phyloP scores from a whole-genome alignment of 2,329 filamentous ascomycete species.

The Neofusicoccum sp. region DNA sequence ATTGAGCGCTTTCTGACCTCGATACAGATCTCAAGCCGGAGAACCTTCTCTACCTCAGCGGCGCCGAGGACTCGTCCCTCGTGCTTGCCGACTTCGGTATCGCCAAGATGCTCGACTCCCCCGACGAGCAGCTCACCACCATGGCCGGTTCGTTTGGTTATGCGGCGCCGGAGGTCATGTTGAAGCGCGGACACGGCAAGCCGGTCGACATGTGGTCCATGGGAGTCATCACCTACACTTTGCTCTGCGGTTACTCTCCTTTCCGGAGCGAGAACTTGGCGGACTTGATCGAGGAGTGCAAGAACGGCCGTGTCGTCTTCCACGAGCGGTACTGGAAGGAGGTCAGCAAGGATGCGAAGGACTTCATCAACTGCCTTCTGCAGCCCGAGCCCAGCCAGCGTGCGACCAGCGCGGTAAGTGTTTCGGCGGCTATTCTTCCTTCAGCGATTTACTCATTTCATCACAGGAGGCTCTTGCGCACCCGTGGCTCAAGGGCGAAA shows the following conservation, averaged over 20 bases:
- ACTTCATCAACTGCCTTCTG: slow-evolving; percentile 84
- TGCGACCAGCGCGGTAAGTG: slow-evolving; percentile 71
- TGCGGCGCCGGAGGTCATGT: slow-evolving; percentile 96
- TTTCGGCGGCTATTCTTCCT: not conserved
- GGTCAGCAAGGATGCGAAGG: slow-evolving; percentile 91
- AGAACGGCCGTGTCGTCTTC: slow-evolving; percentile 80
- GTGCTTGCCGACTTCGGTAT: slow-evolving; percentile 98
- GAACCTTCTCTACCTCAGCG: slow-evolving; percentile 91
- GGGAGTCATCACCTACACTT: slow-evolving; percentile 97
- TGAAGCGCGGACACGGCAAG: slow-evolving; percentile 96
- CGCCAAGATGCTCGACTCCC: slow-evolving; percentile 92
- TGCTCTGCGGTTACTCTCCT: slow-evolving; percentile 96
- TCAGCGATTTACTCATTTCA: not conserved
- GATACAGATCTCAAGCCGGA: slow-evolving; percentile 89
- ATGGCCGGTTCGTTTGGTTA: slow-evolving; percentile 99
- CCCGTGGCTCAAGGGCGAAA: slow-evolving; percentile 88
- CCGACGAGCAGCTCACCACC: slow-evolving; percentile 89
- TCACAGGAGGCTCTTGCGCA: slow-evolving; percentile 74
- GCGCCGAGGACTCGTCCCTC: slow-evolving; percentile 74
- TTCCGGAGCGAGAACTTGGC: slow-evolving; percentile 93
- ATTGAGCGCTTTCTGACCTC: slow-evolving; percentile 27
- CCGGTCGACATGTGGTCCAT: slow-evolving; percentile 99
- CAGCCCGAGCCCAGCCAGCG: slow-evolving; percentile 77
- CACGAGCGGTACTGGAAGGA: slow-evolving; percentile 99
- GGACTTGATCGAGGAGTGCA: slow-evolving; percentile 94